phyloP scores from a whole-genome alignment of 192 early-diverging fungal species.

The Coemansia sp. region DNA sequence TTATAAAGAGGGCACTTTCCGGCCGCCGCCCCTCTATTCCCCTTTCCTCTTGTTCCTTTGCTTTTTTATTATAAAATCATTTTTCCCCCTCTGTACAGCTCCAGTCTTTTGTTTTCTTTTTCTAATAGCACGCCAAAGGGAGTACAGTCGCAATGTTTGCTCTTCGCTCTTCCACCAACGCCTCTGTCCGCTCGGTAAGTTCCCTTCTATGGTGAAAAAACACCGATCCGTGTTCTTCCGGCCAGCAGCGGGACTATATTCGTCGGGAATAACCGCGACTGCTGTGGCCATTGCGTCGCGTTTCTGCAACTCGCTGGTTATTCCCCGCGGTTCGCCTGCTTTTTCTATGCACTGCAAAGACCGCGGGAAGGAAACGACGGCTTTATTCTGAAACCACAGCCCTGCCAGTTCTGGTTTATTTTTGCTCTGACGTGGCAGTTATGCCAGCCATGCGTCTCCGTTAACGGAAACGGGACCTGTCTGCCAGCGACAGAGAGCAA shows the following conservation, averaged over 20 bases:
- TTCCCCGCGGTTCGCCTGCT: constrained; percentile 1
- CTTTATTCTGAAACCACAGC: no score
- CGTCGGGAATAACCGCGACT: background rate
- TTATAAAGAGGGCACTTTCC: background rate
- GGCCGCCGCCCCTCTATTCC: background rate
- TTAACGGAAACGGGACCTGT: background rate
- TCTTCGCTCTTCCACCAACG: constrained; percentile 46
- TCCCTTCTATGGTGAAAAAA: background rate
- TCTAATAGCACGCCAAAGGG: background rate
- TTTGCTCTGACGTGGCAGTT: background rate
- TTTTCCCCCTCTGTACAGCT: constrained; percentile 4
- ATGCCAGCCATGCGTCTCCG: background rate
- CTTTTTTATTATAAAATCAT: background rate
- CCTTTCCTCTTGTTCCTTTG: background rate
- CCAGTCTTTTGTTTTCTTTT: constrained; percentile 6
- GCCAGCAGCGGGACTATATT: background rate
- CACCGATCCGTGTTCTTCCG: constrained; percentile 1
- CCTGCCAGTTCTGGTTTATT: background rate
- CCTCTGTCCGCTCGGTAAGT: constrained; percentile 53
- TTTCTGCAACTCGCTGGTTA: background rate
- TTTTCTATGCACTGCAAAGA: background rate
- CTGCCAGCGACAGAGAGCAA: background rate
- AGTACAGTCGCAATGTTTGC: constrained; percentile 41
- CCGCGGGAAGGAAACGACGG: background rate
- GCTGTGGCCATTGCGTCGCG: background rate